phyloP scores from a whole-genome alignment of 2,329 filamentous ascomycete genomes.

The Penicillium verrucosum region DNA sequence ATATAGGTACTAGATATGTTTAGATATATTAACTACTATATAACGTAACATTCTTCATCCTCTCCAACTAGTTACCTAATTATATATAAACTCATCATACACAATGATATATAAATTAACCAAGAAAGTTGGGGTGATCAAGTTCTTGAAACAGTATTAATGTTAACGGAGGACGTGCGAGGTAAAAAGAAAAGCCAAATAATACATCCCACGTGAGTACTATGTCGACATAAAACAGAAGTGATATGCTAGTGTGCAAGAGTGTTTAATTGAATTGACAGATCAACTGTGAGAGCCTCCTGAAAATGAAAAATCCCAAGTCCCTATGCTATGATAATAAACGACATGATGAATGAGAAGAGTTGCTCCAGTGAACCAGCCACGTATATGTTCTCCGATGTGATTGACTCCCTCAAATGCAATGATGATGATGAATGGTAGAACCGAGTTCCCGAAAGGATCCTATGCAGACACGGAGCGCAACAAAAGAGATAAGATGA shows the following conservation, averaged over 20 bases:
- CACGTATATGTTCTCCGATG: slow-evolving; percentile 16
- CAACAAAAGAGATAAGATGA: slow-evolving; percentile 11
- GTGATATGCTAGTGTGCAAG: not conserved
- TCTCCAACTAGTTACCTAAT: not conserved
- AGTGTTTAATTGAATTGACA: not conserved
- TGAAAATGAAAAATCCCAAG: slow-evolving; percentile 1
- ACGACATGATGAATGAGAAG: not conserved
- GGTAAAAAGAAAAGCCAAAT: not conserved
- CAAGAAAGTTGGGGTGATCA: not conserved
- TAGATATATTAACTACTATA: not conserved
- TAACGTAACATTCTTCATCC: not conserved
- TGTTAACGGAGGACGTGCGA: not conserved
- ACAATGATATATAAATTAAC: not conserved
- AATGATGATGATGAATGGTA: slow-evolving; percentile 6
- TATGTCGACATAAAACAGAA: not conserved
- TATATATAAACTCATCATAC: not conserved
- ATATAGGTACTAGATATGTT: not conserved
- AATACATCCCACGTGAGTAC: not conserved
- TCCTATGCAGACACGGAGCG: slow-evolving; percentile 3
- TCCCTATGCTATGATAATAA: slow-evolving; percentile 6
- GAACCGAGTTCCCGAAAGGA: slow-evolving; percentile 1
- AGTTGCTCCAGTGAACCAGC: slow-evolving; percentile 23
- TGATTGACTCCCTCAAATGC: slow-evolving; percentile 26
- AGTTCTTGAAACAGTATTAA: not conserved
- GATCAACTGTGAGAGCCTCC: slow-evolving; percentile 4